Conservation (phyloP, 805 yeast genomes). For the Candida andamanensis region DNA sequence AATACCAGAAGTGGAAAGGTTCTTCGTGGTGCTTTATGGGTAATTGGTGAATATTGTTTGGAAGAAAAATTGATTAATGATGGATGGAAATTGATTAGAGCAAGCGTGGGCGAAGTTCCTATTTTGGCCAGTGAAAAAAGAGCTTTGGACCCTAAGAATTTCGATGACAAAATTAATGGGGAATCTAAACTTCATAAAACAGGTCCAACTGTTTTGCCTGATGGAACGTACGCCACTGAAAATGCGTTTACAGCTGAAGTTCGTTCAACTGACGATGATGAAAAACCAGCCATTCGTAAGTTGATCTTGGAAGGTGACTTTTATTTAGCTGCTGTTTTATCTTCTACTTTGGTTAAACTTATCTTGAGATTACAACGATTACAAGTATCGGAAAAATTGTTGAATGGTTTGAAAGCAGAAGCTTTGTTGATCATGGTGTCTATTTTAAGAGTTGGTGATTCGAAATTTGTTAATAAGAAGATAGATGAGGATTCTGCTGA, state of each 20-base stretch:
- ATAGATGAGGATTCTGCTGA: conserved; percentile 98
- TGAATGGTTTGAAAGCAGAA: conserved; percentile 89
- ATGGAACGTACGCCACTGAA: conserved; percentile 98
- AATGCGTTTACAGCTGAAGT: conserved; percentile 61
- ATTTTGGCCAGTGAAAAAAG: conserved; percentile 70
- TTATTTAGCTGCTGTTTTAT: conserved; percentile 82
- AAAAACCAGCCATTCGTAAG: conserved; percentile 71
- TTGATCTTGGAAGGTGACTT: conserved; percentile 83
- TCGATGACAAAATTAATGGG: conserved; percentile 27
- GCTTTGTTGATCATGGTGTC: conserved; percentile 91
- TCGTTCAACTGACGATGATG: conserved; percentile 32
- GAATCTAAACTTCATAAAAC: conserved; percentile 15
- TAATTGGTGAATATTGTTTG: conserved; percentile 84
- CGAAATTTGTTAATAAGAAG: conserved; percentile 59
- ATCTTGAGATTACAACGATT: conserved; percentile 67
- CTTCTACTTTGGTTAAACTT: conserved; percentile 84
- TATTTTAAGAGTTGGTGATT: conserved; percentile 80
- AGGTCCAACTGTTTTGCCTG: conserved; percentile 90
- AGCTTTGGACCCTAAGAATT: conserved; percentile 13
- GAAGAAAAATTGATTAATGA: conserved; percentile 68
- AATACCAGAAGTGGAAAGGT: conserved; percentile 82
- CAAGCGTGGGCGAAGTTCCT: conserved; percentile 86
- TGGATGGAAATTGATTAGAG: conserved; percentile 83
- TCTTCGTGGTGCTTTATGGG: conserved; percentile 91
- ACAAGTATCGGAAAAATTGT: conserved; percentile 47